Percentiles rank a stretch among this genome's conserved stretches.
Evolutionary conservation across 176 grass and related monocot genomes (phyloP).

Genomic region (Oryza australiensis): DNA sequence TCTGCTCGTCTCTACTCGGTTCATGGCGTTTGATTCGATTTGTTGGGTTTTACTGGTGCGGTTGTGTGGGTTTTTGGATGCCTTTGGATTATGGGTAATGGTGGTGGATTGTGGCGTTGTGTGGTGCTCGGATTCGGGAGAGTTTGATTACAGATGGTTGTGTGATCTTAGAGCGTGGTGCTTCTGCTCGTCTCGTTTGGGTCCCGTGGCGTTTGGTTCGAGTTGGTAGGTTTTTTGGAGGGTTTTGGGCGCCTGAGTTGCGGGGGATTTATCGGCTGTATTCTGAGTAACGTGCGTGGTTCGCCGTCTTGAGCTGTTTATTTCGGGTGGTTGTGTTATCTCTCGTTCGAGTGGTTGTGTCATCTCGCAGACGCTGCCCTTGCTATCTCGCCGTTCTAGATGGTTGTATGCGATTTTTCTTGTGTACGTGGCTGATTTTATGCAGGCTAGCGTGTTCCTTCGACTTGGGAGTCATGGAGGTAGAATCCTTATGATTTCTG

Average conservation of each 20-base stretch:
- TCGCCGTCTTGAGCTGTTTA: not conserved
- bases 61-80: not conserved
- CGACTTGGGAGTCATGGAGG: not conserved
- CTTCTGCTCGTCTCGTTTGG: not conserved
- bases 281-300: not conserved
- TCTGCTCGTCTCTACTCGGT: not conserved
- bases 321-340: not conserved
- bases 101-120: not conserved
- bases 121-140: not conserved
- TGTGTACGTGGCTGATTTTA: not conserved
- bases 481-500: not conserved
- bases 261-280: not conserved
- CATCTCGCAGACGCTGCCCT: not conserved
- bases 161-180: not conserved
- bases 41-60: too few species aligned
- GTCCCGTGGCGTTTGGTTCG: constrained; percentile 13
- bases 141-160: not conserved
- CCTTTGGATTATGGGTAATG: not conserved
- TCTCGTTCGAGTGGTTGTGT: not conserved
- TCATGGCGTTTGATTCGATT: not conserved
- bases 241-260: not conserved
- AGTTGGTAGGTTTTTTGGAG: constrained; percentile 18
- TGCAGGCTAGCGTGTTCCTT: not conserved
- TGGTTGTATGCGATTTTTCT: not conserved
- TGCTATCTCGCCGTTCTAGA: not conserved